phyloP scores from a whole-genome alignment of 192 early-diverging fungal genomes.

The Chytriomyces hyalinus region DNA sequence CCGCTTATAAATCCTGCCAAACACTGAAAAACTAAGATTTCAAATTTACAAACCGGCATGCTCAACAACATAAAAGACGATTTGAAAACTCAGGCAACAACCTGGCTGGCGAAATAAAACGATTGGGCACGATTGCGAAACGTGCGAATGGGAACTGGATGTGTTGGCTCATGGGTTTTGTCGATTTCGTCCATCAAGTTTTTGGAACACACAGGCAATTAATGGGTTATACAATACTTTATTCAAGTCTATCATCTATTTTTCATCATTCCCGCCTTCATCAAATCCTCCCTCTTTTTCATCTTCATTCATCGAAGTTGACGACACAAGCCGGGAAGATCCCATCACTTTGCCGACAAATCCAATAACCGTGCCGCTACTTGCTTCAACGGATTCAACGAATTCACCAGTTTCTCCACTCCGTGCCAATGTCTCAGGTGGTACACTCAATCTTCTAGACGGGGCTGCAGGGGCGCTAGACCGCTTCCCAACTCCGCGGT shows the following conservation, averaged over 20 bases:
- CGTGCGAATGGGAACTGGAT: conserved; percentile 51
- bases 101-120: conserved; percentile 39
- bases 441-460: background rate
- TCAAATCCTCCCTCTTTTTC: background rate
- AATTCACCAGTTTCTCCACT: background rate
- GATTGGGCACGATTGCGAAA: conserved; percentile 35
- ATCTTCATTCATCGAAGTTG: background rate
- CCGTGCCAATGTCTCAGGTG: background rate
- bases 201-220: too few relatives aligned
- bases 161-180: conserved; percentile 50
- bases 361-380: background rate
- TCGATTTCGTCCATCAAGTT: conserved; percentile 22
- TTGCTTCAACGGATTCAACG: background rate
- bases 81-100: conserved; percentile 46
- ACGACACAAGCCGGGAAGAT: background rate
- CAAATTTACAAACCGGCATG: conserved; percentile 40
- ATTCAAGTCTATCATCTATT: background rate
- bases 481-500: background rate
- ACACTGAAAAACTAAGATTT: conserved; percentile 29
- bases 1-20: too few relatives aligned
- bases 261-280: background rate
- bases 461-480: background rate
- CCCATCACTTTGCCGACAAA: background rate
- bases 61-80: conserved; percentile 37
- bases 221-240: background rate